Conservation (phyloP, 176 grass and related monocot genomes). For the Dactylis glomerata region DNA sequence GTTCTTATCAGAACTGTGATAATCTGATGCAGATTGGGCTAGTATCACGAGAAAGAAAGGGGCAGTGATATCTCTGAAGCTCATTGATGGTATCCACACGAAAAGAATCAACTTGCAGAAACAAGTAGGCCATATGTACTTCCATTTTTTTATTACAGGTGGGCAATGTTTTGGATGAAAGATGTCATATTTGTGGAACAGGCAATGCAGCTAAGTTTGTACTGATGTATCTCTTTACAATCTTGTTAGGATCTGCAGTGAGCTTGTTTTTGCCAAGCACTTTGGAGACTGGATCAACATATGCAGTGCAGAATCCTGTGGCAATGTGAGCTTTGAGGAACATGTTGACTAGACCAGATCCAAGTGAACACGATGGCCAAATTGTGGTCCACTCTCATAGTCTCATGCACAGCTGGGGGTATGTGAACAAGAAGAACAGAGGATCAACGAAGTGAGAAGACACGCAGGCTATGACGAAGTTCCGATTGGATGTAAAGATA, state of each 20-base stretch:
- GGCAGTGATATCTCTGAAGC: conserved; percentile 1
- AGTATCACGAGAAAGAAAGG: conserved; percentile 35
- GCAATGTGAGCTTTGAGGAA: conserved; percentile 38
- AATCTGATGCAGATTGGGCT: conserved; percentile 36
- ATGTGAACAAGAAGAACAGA: no score
- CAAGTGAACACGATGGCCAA: conserved; percentile 30
- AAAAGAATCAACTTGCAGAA: neutral
- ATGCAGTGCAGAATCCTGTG: conserved; percentile 44
- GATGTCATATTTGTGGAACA: conserved; percentile 39
- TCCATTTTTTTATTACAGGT: neutral
- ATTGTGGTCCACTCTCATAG: conserved; percentile 40
- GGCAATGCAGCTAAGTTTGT: conserved; percentile 45
- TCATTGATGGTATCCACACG: conserved; percentile 32
- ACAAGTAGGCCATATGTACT: no score
- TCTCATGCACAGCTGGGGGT: conserved; percentile 52
- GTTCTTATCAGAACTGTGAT: conserved; percentile 27
- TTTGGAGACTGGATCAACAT: conserved; percentile 51
- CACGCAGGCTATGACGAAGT: no score
- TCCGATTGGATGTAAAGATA: no score
- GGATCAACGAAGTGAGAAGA: no score
- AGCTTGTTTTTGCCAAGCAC: conserved; percentile 54
- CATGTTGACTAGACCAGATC: conserved; percentile 39
- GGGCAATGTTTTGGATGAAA: neutral
- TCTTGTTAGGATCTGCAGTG: conserved; percentile 31
- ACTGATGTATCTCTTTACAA: conserved; percentile 47